Base-by-base conservation (phyloP, 768 basidiomycete genomes). In the Suillus americanus region DNA sequence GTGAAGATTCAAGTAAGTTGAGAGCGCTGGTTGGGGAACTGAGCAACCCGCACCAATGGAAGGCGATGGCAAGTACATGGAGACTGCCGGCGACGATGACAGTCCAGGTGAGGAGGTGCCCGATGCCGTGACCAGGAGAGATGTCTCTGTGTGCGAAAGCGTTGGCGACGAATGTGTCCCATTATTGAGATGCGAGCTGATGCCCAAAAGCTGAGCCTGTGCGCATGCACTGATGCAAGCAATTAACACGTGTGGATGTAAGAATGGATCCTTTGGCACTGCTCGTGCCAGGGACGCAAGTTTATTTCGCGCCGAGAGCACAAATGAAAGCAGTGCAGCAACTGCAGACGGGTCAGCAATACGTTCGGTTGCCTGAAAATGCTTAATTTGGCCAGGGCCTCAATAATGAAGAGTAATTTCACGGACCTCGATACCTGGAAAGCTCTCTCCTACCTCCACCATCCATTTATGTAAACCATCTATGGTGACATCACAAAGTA, bases 201-300 rank as follows among this genome's bases (percentile, higher is more conserved):
- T 41, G 41, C 59, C 57, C 51, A 53, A 7, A 28, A 59, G 46
- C 54, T 75, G 73, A 18, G 70, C 68, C 28, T 73, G 68, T 8
- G 59, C 62, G 67, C 72, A 77, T 30, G 68, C 73, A 12, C 73
- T 69, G 7, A 94, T 78, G 2, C 84, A 83, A 30, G 78, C 74
- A 25, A 83, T 70, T 65, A 94, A 89, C 10, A 77, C 77, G 46
- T 83, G 73, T 1, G 91, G 90, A 63, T 91, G 84, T 53, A 91
- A 78, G 71, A 95, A 93, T 1, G 93, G 92, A 73, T 94, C 93
- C 73, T 88, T 89, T 2, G 92, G 89, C 43, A 88, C 78, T 38
- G 73, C 67, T 69, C 80, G 68, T 25, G 53, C 72, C 28, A 90
- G 77, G 30, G 83, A 81, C 25, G 85, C 81, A 18, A 94, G 82